Evolutionary conservation across 108 stramenopile genomes (phyloP).

Genomic region (Fistulifera solaris): DNA sequence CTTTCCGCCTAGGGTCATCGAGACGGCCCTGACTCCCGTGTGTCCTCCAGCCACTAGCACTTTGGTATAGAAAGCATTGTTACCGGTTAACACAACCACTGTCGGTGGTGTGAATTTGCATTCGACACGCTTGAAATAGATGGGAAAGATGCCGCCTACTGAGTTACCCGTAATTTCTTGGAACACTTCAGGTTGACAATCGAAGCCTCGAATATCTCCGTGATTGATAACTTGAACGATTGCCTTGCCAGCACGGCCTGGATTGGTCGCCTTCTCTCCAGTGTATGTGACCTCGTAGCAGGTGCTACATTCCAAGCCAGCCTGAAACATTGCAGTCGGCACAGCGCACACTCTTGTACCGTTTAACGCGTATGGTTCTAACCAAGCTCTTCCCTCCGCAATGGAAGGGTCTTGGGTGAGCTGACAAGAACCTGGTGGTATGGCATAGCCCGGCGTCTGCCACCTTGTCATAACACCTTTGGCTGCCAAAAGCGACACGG

Average conservation of each 20-base stretch:
- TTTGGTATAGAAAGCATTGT: conserved; percentile 1
- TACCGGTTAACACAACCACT: not conserved
- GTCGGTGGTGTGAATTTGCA: not conserved
- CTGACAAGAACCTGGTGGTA: no score
- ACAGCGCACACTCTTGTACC: not conserved
- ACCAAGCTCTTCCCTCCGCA: no score
- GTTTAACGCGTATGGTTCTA: no score
- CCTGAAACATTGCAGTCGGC: not conserved
- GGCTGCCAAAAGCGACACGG: no score
- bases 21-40: not conserved
- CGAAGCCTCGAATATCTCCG: not conserved
- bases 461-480: no score
- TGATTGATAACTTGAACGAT: conserved; percentile 1
- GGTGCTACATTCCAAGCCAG: not conserved
- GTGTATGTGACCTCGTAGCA: conserved; percentile 1
- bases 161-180: not conserved
- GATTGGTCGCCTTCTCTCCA: not conserved
- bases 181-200: not conserved
- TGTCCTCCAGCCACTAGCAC: conserved; percentile 4
- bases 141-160: conserved; percentile 1
- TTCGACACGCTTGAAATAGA: not conserved
- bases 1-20: not conserved
- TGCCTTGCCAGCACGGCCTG: not conserved
- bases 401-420: no score
- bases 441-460: no score